Conservation (phyloP, 768 basidiomycete genomes). For the Lactarius pseudohatsudake region DNA sequence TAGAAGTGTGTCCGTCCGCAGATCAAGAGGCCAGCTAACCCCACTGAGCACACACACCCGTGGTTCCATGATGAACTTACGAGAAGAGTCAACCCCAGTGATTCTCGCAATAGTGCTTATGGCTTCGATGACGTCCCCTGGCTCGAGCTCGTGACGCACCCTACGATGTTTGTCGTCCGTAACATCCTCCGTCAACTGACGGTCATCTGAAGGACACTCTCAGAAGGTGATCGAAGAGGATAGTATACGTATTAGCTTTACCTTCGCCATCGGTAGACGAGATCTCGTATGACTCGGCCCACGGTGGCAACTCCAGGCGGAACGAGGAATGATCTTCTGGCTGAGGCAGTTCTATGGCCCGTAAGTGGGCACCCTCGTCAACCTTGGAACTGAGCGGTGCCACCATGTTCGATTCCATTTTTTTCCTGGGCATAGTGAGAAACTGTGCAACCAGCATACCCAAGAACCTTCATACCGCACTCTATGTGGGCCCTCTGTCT, state of each 20-base stretch:
- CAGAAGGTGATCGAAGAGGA: slow-evolving; percentile 2
- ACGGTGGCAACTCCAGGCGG: slow-evolving; percentile 65
- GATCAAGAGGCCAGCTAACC: slow-evolving; percentile 79
- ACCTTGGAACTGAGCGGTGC: slow-evolving; percentile 46
- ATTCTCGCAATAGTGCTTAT: slow-evolving; percentile 85
- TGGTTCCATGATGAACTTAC: slow-evolving; percentile 45
- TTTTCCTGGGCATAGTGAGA: slow-evolving; percentile 52
- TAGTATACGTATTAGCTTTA: slow-evolving; percentile 31
- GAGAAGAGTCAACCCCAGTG: slow-evolving; percentile 88
- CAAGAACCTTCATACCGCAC: slow-evolving; percentile 55
- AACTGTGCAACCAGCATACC: not conserved
- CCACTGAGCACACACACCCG: not conserved
- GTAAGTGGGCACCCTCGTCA: slow-evolving; percentile 45
- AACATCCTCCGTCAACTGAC: slow-evolving; percentile 69
- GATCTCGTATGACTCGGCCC: slow-evolving; percentile 72
- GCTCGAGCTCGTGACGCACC: slow-evolving; percentile 82
- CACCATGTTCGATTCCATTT: slow-evolving; percentile 65
- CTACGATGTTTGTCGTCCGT: slow-evolving; percentile 86
- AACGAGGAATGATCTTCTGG: slow-evolving; percentile 49
- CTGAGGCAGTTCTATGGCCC: slow-evolving; percentile 53
- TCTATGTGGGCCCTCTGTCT: slow-evolving; percentile 88
- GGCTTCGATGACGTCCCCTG: slow-evolving; percentile 87
- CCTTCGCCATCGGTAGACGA: slow-evolving; percentile 63
- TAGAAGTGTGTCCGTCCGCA: slow-evolving; percentile 84
- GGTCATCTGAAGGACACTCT: slow-evolving; percentile 39